Percentiles rank a stretch among this genome's conserved stretches.
phyloP scores from a whole-genome alignment of 768 basidiomycete species.

The Holtermanniella nyarrowii region DNA sequence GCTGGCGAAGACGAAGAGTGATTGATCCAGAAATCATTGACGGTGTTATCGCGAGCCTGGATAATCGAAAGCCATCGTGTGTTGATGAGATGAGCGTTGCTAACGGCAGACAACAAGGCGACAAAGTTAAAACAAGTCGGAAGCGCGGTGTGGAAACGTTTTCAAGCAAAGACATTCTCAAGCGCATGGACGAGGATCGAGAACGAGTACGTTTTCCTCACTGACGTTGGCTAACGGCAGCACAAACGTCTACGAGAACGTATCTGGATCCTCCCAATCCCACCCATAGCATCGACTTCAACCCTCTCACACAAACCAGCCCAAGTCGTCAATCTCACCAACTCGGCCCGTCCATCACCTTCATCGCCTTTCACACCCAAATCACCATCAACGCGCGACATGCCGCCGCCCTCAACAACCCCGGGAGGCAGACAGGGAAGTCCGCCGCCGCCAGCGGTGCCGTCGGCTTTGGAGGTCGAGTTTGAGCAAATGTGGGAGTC shows the following conservation, averaged over 20 bases:
- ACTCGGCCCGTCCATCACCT: slow-evolving; percentile 9
- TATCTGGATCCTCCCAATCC: slow-evolving; percentile 55
- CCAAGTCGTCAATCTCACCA: slow-evolving; percentile 10
- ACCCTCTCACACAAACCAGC: not conserved
- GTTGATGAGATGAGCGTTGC: slow-evolving; percentile 2
- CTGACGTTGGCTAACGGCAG: slow-evolving; percentile 14
- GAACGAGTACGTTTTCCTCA: slow-evolving; percentile 49
- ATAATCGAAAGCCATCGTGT: slow-evolving; percentile 20
- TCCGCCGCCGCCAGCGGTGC: slow-evolving; percentile 8
- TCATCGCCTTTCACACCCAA: slow-evolving; percentile 41
- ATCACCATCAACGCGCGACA: slow-evolving; percentile 29
- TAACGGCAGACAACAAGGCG: not conserved
- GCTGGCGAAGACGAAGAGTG: slow-evolving; percentile 74
- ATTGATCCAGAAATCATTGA: slow-evolving; percentile 70
- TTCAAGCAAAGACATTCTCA: slow-evolving; percentile 60
- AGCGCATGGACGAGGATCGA: slow-evolving; percentile 82
- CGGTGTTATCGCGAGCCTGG: slow-evolving; percentile 49
- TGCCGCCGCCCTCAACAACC: slow-evolving; percentile 6
- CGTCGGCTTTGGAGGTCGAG: slow-evolving; percentile 40
- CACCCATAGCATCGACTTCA: slow-evolving; percentile 11
- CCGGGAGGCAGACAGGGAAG: not conserved
- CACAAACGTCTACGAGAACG: slow-evolving; percentile 84
- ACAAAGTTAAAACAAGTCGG: slow-evolving; percentile 10
- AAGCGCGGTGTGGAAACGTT: slow-evolving; percentile 40
- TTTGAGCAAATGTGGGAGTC: slow-evolving; percentile 43